Evolutionary conservation across 2,329 filamentous ascomycete genomes (phyloP).

Genomic region (Simplicillium sp.): DNA sequence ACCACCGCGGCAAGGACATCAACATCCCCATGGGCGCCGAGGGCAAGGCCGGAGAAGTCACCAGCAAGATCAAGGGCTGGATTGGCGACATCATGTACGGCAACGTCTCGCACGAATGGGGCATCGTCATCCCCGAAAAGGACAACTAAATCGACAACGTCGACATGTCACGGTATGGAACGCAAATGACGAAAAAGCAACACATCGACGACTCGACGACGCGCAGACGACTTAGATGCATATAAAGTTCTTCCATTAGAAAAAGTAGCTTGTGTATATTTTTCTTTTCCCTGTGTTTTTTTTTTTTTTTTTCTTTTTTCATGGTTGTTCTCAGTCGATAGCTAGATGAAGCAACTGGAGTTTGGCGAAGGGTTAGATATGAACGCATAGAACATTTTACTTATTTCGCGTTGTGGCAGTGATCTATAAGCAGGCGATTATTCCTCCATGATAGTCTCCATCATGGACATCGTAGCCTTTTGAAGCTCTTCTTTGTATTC

Average conservation of each 20-base stretch:
- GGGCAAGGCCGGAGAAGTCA: conserved; percentile 41
- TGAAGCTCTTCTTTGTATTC: conserved; percentile 17
- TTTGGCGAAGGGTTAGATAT: neutral
- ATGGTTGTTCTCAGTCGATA: conserved; percentile 4
- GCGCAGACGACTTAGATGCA: too few species aligned
- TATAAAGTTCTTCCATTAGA: too few species aligned
- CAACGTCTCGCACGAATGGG: conserved; percentile 58
- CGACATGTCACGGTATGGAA: too few species aligned
- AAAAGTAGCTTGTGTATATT: neutral
- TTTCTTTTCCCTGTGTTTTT: neutral
- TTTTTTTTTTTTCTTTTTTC: neutral
- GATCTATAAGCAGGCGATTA: neutral
- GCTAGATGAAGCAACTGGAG: conserved; percentile 6
- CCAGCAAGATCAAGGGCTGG: conserved; percentile 55
- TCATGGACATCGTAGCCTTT: conserved; percentile 12
- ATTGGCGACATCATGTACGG: conserved; percentile 69
- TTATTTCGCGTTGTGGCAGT: neutral
- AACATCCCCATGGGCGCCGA: conserved; percentile 49
- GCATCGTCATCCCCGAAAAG: conserved; percentile 56
- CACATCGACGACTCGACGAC: too few species aligned
- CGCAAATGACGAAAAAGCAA: too few species aligned
- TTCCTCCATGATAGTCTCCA: conserved; percentile 6
- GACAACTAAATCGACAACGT: conserved; percentile 9
- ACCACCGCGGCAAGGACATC: conserved; percentile 56
- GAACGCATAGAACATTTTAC: neutral